Base-by-base conservation (phyloP, 345 rosid species). In the Rhizophora mangle region DNA sequence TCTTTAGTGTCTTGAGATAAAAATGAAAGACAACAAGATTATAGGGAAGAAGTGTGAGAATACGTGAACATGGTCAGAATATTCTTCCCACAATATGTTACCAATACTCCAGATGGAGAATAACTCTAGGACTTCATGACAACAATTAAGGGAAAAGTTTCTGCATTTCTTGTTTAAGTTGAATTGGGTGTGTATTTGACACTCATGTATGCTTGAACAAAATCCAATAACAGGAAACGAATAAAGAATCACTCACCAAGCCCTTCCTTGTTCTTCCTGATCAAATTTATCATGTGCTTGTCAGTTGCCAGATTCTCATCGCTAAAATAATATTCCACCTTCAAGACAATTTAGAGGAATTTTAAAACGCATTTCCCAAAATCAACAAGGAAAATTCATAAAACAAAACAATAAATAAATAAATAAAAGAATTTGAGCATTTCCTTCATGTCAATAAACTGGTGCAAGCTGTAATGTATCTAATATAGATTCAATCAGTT, bases 281-380 rank as follows among this genome's bases (percentile, higher is more conserved):
- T 84, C 70, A 84, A 78, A 79, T 73, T 76, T 69, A 85, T 72
- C 85, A 91, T 78, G 72, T 88, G 74, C 68, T 89, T 94, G 80
- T 94, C 98, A 6, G 84, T 81, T 27, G 83, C 92, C 79, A 94
- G 79, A 82, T 94, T 94, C 72, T 88, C 97, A 65, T 91, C 96
- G 63, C 98, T 87, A 71, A 94, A 94, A 70, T 94, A 94, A 59
- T 91, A 89, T 64, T 94, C 97, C 73, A 87, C 98, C 98, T 94
- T 67, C 68, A 84, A 72, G 68, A 77, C 21, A 18, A 39, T 4
- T 27, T 9, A 56, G 6, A 56, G 31, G 18, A 43, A 43, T 27
- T 24, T 56, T 27, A 24, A 56, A 13, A 24, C 10, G 24, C 60
- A 24, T 56, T 56, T 16, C 5, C 60, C 30, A 24, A 24, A 56